These are phyloP conservation scores for Vitis hybrid DNA, from an alignment of 177 flowering plant species.

Conservation along the genomic window DNA sequence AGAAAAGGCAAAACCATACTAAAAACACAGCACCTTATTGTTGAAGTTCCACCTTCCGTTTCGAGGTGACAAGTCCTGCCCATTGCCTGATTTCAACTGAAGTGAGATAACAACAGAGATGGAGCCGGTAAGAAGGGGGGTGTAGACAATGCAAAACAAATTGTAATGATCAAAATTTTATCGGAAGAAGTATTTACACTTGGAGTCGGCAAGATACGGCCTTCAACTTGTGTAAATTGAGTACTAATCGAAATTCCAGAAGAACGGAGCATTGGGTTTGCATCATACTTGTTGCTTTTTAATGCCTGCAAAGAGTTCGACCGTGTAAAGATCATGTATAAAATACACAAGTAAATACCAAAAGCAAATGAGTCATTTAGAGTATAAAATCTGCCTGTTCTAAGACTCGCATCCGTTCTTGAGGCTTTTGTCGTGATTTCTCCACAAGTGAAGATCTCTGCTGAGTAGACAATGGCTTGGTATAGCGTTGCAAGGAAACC, in stretches of 20 bases:
- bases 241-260: conserved; percentile 55
- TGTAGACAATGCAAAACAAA: not conserved
- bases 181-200: conserved; percentile 32
- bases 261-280: conserved; percentile 65
- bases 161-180: not conserved
- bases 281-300: conserved; percentile 56
- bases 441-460: conserved; percentile 61
- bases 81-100: conserved; percentile 48
- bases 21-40: conserved; percentile 39
- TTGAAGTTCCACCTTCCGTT: conserved; percentile 68
- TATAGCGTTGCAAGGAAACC: conserved; percentile 64
- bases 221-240: conserved; percentile 68
- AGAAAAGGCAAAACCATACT: not conserved
- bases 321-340: not conserved
- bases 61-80: conserved; percentile 41
- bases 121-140: no score
- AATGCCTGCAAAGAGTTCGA: conserved; percentile 47
- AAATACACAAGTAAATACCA: not conserved
- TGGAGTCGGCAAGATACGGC: conserved; percentile 72
- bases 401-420: conserved; percentile 48
- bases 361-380: not conserved
- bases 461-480: conserved; percentile 46
- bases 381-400: conserved; percentile 29
- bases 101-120: no score
- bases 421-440: conserved; percentile 72